phyloP scores from a whole-genome alignment of 805 yeast species.

The Saturnispora besseyi region DNA sequence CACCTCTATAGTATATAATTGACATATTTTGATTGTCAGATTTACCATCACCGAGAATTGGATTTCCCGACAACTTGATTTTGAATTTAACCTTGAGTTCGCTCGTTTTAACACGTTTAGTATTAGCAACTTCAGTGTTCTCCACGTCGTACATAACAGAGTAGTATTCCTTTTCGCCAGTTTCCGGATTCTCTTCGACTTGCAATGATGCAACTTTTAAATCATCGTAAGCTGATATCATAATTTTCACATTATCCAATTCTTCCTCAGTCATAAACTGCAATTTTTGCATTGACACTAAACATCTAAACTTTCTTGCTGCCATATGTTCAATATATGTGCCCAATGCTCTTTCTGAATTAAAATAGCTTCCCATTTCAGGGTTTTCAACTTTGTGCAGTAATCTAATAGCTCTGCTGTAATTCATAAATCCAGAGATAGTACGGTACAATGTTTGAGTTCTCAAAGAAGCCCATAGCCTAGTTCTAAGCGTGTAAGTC shows the following conservation, averaged over 20 bases:
- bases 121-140: constrained; percentile 39
- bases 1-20: constrained; percentile 82
- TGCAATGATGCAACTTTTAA: constrained; percentile 47
- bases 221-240: constrained; percentile 68
- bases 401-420: constrained; percentile 61
- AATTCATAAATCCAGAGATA: constrained; percentile 75
- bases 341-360: constrained; percentile 37
- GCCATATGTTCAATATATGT: constrained; percentile 69
- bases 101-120: constrained; percentile 14
- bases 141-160: constrained; percentile 64
- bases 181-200: constrained; percentile 35
- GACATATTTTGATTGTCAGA: constrained; percentile 92
- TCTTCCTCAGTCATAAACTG: constrained; percentile 59
- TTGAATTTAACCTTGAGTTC: constrained; percentile 44
- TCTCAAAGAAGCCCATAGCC: constrained; percentile 82
- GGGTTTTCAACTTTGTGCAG: constrained; percentile 61
- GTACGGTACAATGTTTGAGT: constrained; percentile 81
- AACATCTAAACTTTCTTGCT: constrained; percentile 65
- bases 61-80: constrained; percentile 82
- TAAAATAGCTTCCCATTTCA: constrained; percentile 35
- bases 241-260: constrained; percentile 52
- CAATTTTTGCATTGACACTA: constrained; percentile 84
- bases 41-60: constrained; percentile 93
- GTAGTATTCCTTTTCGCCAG: constrained; percentile 35
- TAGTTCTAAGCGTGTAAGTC: constrained; percentile 56